Conservation (phyloP, 192 early-diverging fungal genomes). For the Backusella tuberculispora region DNA sequence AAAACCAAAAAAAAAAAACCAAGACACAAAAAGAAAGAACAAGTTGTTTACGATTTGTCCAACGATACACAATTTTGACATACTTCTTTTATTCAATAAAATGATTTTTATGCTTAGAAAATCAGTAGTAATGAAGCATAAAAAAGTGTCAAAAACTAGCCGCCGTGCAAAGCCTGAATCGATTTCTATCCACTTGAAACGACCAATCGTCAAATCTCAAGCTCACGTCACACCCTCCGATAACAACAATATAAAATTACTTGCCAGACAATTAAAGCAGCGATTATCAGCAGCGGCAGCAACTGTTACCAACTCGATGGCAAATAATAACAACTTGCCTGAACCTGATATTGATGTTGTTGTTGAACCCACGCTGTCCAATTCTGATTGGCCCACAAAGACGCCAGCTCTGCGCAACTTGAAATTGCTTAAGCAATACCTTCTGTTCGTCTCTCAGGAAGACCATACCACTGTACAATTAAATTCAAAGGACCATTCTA, state of each 20-base stretch:
- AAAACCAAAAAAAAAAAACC: background rate
- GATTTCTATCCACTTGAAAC: constrained; percentile 5
- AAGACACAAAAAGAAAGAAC: background rate
- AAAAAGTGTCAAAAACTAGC: constrained; percentile 3
- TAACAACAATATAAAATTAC: background rate
- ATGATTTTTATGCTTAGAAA: background rate
- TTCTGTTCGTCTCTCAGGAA: constrained; percentile 25
- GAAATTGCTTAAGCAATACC: constrained; percentile 28
- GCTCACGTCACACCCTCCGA: background rate
- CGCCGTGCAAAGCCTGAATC: constrained; percentile 13
- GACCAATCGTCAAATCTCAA: constrained; percentile 1
- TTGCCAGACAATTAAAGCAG: constrained; percentile 11
- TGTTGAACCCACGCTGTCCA: constrained; percentile 18
- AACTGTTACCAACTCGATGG: background rate
- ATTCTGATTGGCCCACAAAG: constrained; percentile 25
- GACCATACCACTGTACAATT: background rate
- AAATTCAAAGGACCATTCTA: constrained; percentile 1
- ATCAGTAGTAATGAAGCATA: constrained; percentile 3
- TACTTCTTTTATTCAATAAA: background rate
- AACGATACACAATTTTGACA: constrained; percentile 34
- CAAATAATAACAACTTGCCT: background rate
- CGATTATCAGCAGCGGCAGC: constrained; percentile 12
- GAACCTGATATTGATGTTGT: constrained; percentile 2
- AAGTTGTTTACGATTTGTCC: constrained; percentile 22
- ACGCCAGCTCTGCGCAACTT: constrained; percentile 23